phyloP scores from a whole-genome alignment of 768 basidiomycete species.

The Trametes meyenii region DNA sequence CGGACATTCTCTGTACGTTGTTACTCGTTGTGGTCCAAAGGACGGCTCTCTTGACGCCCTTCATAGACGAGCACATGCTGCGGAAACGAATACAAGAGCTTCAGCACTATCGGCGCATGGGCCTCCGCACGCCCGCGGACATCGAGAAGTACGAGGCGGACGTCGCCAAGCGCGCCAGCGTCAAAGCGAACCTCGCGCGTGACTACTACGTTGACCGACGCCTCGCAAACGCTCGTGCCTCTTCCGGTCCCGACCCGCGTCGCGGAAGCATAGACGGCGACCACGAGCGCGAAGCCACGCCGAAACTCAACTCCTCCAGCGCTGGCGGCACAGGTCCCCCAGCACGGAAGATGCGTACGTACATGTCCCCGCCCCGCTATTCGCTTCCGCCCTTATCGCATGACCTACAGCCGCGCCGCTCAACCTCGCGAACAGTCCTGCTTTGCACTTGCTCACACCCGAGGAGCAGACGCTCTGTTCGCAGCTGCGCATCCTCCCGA shows the following conservation, averaged over 20 bases:
- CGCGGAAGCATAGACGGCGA: slow-evolving; percentile 43
- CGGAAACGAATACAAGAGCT: slow-evolving; percentile 90
- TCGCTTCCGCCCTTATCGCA: neutral
- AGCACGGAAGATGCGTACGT: slow-evolving; percentile 47
- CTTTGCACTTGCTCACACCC: slow-evolving; percentile 85
- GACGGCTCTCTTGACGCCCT: neutral
- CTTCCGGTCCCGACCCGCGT: slow-evolving; percentile 55
- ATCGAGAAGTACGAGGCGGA: slow-evolving; percentile 89
- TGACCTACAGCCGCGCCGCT: slow-evolving; percentile 57
- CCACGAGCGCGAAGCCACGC: slow-evolving; percentile 63
- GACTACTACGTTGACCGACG: slow-evolving; percentile 61
- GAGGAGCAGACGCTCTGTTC: slow-evolving; percentile 90
- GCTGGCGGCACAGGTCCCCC: slow-evolving; percentile 39
- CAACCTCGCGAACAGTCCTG: slow-evolving; percentile 89
- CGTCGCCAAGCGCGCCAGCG: slow-evolving; percentile 68
- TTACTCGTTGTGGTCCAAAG: neutral
- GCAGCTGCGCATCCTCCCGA: slow-evolving; percentile 86
- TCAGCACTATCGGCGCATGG: slow-evolving; percentile 87
- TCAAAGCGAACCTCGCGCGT: slow-evolving; percentile 57
- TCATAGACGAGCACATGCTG: slow-evolving; percentile 80
- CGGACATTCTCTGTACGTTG: slow-evolving; percentile 85
- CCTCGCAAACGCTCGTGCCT: slow-evolving; percentile 51
- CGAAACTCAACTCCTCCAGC: slow-evolving; percentile 41
- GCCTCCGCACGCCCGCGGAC: slow-evolving; percentile 82
- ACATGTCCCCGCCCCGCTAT: neutral